Percentiles rank a stretch among this genome's conserved stretches.
Evolutionary conservation across 2,329 filamentous ascomycete species (phyloP).

Genomic region (Xylaria digitata): DNA sequence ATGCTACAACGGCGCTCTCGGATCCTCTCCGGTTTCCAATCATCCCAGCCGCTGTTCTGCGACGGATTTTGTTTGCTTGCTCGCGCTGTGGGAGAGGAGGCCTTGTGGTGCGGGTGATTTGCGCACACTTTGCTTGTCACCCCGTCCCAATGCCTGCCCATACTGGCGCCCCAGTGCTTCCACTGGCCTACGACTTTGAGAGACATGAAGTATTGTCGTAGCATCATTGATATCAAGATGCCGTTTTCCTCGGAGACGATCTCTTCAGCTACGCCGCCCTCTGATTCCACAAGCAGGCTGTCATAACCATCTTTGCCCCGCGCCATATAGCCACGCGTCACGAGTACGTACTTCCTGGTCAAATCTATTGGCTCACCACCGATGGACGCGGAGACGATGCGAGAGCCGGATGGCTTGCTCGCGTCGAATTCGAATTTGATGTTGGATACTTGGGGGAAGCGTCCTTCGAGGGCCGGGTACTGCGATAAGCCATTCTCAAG

Average conservation of each 20-base stretch:
- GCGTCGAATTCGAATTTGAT: slow-evolving; percentile 81
- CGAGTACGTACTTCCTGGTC: slow-evolving; percentile 74
- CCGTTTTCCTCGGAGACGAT: slow-evolving; percentile 88
- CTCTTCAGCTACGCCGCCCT: slow-evolving; percentile 81
- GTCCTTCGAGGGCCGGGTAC: slow-evolving; percentile 84
- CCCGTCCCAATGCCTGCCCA: slow-evolving; percentile 72
- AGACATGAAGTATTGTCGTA: slow-evolving; percentile 92
- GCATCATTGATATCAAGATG: slow-evolving; percentile 84
- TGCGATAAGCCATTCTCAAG: slow-evolving; percentile 85
- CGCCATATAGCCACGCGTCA: slow-evolving; percentile 89
- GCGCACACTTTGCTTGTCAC: slow-evolving; percentile 72
- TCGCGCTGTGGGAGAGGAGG: slow-evolving; percentile 33
- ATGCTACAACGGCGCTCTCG: slow-evolving; percentile 50
- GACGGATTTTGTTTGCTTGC: slow-evolving; percentile 8
- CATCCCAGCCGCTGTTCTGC: slow-evolving; percentile 50
- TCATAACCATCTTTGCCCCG: slow-evolving; percentile 88
- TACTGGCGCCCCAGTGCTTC: slow-evolving; percentile 74
- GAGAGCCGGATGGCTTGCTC: slow-evolving; percentile 65
- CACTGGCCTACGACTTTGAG: slow-evolving; percentile 84
- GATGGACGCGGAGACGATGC: slow-evolving; percentile 72
- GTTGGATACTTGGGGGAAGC: slow-evolving; percentile 88
- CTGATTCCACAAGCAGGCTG: slow-evolving; percentile 77
- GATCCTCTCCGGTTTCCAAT: slow-evolving; percentile 53
- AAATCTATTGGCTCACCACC: slow-evolving; percentile 70
- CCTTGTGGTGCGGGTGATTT: slow-evolving; percentile 57